Base-by-base conservation (phyloP, 768 basidiomycete species). In the Xerocomellus amylosporus region DNA sequence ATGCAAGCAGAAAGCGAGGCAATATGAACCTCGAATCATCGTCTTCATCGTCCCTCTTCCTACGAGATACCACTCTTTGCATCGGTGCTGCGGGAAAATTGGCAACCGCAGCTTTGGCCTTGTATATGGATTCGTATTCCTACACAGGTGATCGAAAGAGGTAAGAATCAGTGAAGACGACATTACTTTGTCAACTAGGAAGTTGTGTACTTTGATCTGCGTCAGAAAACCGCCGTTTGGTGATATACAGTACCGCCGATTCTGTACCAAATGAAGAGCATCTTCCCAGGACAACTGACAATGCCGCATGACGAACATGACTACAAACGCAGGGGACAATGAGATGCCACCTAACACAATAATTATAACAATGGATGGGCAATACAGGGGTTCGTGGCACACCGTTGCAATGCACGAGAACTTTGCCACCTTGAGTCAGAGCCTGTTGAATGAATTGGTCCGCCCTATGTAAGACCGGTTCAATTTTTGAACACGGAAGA, bases 81-180 rank as follows among this genome's bases (percentile, higher is more conserved):
- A 66, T 61, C 4, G 68, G 65, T 30, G 70, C 73, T 14, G 68
- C 58, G 1, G 85, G 84, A 62, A 81, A 87, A 3, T 75, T 71
- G 5, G 83, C 82, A 31, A 92, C 78, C 0, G 89, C 88, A 22
- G 82, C 75, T 51, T 76, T 82, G 9, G 93, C 93, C 62, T 82
- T 85, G 68, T 94, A 91, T 65, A 96, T 96, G 5, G 92, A 89
- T 71, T 95, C 91, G 60, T 94, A 96, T 75, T 94, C 93, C 92
- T 94, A 41, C 39, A 20, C 12, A 45, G 19, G 33, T 31, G 51
- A 43, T 43, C 22, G 39, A 47, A 49, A 30, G 43, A 44, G 46
- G 28, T 54, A 15, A 47, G 34, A 38, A 38, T 58, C 37, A 47
- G 46, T 39, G 19, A 43, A 1, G 42, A 36, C 10, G 43, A 26